Evolutionary conservation across 352 stramenopile species (phyloP).

Genomic region (Globisporangium paroecandrum): DNA sequence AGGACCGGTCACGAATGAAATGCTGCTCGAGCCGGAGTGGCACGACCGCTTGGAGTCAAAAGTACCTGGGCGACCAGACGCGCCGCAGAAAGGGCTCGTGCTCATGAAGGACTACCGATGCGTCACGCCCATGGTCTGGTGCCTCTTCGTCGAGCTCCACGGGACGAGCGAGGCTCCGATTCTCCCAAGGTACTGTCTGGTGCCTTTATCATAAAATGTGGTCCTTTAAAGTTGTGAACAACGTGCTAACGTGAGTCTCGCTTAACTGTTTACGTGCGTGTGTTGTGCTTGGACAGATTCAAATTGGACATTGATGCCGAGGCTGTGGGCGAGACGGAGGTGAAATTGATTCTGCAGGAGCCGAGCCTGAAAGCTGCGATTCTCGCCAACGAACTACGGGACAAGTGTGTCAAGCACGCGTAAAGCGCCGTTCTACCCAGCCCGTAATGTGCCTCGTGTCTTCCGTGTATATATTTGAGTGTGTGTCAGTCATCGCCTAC

Average conservation of each 20-base stretch:
- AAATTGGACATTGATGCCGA: constrained; percentile 28
- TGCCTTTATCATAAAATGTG: too few species aligned
- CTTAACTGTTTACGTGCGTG: not conserved
- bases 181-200: constrained; percentile 21
- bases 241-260: not conserved
- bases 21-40: constrained; percentile 51
- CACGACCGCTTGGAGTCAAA: constrained; percentile 25
- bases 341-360: constrained; percentile 23
- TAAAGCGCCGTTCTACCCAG: not conserved
- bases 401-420: constrained; percentile 27
- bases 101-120: constrained; percentile 59
- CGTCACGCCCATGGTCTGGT: constrained; percentile 78
- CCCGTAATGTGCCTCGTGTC: not conserved
- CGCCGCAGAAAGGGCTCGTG: constrained; percentile 35
- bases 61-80: constrained; percentile 34
- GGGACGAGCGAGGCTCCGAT: constrained; percentile 39
- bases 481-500: not conserved
- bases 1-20: constrained; percentile 55
- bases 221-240: not conserved
- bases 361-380: constrained; percentile 28
- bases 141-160: constrained; percentile 58
- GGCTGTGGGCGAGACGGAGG: constrained; percentile 18
- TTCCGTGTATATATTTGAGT: constrained; percentile 5
- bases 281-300: constrained; percentile 19
- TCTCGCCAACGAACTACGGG: constrained; percentile 31